Evolutionary conservation across 164 flowering plant genomes (phyloP), one percentile per base, ranked within the genome.

Genomic region (Umbilicus rupestris): DNA sequence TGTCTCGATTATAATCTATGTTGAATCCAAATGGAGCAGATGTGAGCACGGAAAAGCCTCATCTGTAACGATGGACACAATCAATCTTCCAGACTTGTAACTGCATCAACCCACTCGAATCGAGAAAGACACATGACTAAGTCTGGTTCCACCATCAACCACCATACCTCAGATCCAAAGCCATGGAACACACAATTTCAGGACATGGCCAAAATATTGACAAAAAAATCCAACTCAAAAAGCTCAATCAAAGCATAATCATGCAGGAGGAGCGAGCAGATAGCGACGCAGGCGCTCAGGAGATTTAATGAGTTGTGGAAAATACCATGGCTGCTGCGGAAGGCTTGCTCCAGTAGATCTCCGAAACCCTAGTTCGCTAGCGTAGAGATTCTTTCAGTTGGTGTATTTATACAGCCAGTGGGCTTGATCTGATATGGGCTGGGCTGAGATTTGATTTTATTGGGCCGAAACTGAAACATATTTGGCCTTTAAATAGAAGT

Each of bases 11-110:
- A n/a, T n/a, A n/a, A n/a, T n/a, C n/a, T n/a, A n/a, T 45, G n/a
- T 45, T 12, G 47, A 45, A 45, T 45, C 47, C 47, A 45, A 45
- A 45, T 45, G 47, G 47, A 45, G 47, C 47, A 45, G 47, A 45
- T 45, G 47, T 45, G 47, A 45, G 47, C 47, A 45, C 47, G 17
- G 47, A 45, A 12, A 45, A 45, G 47, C 47, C 47, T 45, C 47
- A 45, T 45, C 47, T 45, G 47, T 45, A 45, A 45, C 47, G 47
- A 45, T 45, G 47, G 17, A 45, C n/a, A 45, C 47, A 45, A 45
- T 45, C 47, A 45, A 45, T 45, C 47, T 45, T 14, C 47, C 47
- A 45, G 47, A 45, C 47, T 45, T 45, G 47, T 45, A 45, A 45
- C 47, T 45, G 47, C 16, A 45, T 45, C 47, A 12, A 45, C 3